Conservation (phyloP, 2,329 filamentous ascomycete species). For the Huntiella decipiens region DNA sequence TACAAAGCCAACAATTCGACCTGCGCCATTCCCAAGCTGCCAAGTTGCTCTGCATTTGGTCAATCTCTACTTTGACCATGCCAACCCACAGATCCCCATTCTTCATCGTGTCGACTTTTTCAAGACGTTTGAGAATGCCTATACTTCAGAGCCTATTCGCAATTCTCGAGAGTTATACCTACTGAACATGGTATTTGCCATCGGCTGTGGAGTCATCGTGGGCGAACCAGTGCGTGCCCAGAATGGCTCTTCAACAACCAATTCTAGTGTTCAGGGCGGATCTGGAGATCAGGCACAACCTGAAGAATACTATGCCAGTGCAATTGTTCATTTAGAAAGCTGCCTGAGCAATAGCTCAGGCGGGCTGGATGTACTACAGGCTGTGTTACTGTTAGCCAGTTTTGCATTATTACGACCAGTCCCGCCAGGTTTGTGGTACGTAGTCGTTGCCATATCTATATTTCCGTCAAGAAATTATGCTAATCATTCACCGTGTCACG, state of each 20-base stretch:
- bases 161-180: conserved; percentile 75
- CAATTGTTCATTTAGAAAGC: conserved; percentile 75
- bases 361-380: conserved; percentile 81
- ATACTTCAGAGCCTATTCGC: conserved; percentile 45
- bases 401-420: conserved; percentile 84
- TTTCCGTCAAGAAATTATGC: not conserved
- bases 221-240: conserved; percentile 36
- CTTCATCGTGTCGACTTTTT: conserved; percentile 79
- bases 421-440: conserved; percentile 70
- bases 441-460: conserved; percentile 4
- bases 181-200: conserved; percentile 93
- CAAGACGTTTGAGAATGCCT: conserved; percentile 68
- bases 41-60: conserved; percentile 55
- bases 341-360: conserved; percentile 73
- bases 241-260: conserved; percentile 16
- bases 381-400: conserved; percentile 75
- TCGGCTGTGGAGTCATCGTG: conserved; percentile 83
- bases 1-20: conserved; percentile 70
- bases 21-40: conserved; percentile 64
- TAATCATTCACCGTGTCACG: conserved; percentile 2
- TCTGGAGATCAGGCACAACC: conserved; percentile 42
- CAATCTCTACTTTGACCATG: conserved; percentile 82
- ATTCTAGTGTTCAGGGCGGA: conserved; percentile 17
- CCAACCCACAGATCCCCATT: conserved; percentile 89
- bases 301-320: conserved; percentile 90